phyloP scores from a whole-genome alignment of 1,284 basidiomycete species.

The Tetrapyrgos nigripes region DNA sequence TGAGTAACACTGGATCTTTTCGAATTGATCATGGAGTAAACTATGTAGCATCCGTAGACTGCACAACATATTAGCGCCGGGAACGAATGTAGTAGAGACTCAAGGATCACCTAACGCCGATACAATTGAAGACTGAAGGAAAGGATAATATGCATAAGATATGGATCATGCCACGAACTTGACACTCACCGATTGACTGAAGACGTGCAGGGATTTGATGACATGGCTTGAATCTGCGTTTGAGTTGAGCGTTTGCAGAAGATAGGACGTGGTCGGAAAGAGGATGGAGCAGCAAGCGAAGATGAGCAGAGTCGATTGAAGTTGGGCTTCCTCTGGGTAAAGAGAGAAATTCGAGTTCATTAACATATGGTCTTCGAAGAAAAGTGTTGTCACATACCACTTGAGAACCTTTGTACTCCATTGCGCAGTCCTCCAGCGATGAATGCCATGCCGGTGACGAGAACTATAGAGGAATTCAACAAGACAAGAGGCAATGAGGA shows the following conservation, averaged over 20 bases:
- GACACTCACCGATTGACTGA: not conserved
- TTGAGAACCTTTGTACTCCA: constrained; percentile 4
- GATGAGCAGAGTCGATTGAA: constrained; percentile 6
- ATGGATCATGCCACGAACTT: too few relatives aligned
- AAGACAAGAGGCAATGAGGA: not conserved
- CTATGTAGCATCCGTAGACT: constrained; percentile 4
- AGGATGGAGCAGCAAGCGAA: constrained; percentile 6
- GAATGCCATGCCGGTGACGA: constrained; percentile 5
- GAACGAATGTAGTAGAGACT: not conserved
- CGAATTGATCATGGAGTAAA: constrained; percentile 2
- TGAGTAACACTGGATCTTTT: not conserved
- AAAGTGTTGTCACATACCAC: not conserved
- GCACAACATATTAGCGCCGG: not conserved
- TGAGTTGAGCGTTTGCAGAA: constrained; percentile 2
- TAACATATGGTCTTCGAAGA: not conserved
- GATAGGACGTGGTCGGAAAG: constrained; percentile 7
- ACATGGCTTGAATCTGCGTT: not conserved
- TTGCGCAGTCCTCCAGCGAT: constrained; percentile 3
- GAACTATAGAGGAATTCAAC: constrained; percentile 1
- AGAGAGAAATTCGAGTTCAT: not conserved
- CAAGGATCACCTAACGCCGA: not conserved
- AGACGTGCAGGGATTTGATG: not conserved
- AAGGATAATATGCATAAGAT: not conserved
- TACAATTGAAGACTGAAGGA: not conserved
- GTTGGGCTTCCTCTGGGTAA: constrained; percentile 3